These are phyloP conservation scores for Rosa persica DNA, from an alignment of 306 rosid genomes.

Conservation along the genomic window DNA sequence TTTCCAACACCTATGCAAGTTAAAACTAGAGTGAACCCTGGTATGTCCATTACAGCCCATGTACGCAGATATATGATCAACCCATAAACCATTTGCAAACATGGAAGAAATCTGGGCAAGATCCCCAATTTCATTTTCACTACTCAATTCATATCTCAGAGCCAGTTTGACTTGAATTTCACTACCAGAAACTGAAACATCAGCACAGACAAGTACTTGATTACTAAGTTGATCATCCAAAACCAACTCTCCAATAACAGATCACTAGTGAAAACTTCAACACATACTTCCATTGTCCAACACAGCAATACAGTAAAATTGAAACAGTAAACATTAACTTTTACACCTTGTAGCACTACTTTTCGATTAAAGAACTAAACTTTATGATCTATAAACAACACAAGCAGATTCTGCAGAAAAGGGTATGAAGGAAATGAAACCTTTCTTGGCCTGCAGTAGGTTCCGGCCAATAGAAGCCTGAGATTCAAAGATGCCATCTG, in stretches of 20 bases:
- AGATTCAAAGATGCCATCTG: constrained; percentile 57
- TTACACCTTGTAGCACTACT: constrained; percentile 27
- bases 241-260: not conserved
- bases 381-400: not conserved
- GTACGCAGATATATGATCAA: not conserved
- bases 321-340: not conserved
- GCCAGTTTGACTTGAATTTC: not conserved
- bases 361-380: not conserved
- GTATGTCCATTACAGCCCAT: not conserved
- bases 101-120: not conserved
- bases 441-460: constrained; percentile 86
- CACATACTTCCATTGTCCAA: not conserved
- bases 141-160: not conserved
- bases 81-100: not conserved
- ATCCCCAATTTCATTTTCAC: not conserved
- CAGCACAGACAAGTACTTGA: not conserved
- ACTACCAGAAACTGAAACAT: not conserved
- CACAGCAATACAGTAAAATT: not conserved
- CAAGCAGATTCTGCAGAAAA: not conserved
- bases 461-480: constrained; percentile 49
- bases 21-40: not conserved
- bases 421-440: constrained; percentile 27
- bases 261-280: not conserved
- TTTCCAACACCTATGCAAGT: too few relatives aligned
- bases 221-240: not conserved